Evolutionary conservation across 805 yeast species (phyloP), one percentile per base, ranked within the genome.

Genomic region (Barnettozyma populi): DNA sequence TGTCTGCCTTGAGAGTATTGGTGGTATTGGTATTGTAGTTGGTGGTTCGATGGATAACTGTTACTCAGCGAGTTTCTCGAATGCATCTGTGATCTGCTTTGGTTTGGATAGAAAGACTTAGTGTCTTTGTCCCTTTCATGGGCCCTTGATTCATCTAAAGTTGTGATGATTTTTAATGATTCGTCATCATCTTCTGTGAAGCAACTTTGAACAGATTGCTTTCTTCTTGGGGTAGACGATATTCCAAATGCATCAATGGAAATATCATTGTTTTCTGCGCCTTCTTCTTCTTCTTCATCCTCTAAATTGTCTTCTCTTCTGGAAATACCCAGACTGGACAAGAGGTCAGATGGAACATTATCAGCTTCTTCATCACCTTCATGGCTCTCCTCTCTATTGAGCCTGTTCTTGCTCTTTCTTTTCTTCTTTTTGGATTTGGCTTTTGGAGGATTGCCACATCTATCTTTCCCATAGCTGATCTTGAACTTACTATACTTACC

Each of bases 391-490:
- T 20, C 38, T 5, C 16, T 16, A 29, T 31, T 11, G 9, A 16
- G 37, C n/a, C 43, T n/a, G 18, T 39, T 42, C 42, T 32, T 44
- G 7, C 23, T 20, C 8, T 53, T 68, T 60, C 61, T 71, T 59
- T 57, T 68, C 53, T 65, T 68, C 60, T 57, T 73, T 47, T 35
- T 35, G 37, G 20, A 18, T 35, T 35, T 35, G 37, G 61, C 57
- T 67, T 77, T 84, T 50, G 80, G 84, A 29, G 77, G 87, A 58
- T 84, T 84, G 3, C 85, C 95, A 68, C 95, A 86, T 60, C 95
- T 73, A 65, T 86, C 95, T 57, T 83, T 83, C 41, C 89, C 95
- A 64, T 75, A 86, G 43, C 79, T 76, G 40, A 86, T 79, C 50
- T 80, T 79, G 55, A 80, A 78, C 5, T 72, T 68, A 37, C 57